Conservation (phyloP, 2,329 filamentous ascomycete species). For the Epichloe gansuensis region DNA sequence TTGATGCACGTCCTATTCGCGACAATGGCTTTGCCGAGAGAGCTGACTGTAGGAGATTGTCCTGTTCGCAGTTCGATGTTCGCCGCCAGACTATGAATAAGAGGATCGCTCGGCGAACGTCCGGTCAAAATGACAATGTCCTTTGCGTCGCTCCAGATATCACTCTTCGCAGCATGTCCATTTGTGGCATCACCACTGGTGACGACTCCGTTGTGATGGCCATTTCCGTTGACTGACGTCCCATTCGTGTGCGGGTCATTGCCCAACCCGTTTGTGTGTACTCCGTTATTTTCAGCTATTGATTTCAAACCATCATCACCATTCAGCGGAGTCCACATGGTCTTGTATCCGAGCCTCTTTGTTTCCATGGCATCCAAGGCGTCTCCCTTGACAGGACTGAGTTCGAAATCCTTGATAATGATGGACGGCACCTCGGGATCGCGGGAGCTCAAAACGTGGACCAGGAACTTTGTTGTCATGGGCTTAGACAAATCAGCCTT, state of each 20-base stretch:
- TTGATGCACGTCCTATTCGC: background rate
- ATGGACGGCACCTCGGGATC: slow-evolving; percentile 18
- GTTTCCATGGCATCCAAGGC: background rate
- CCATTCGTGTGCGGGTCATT: background rate
- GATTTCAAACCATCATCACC: background rate
- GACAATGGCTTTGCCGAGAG: slow-evolving; percentile 4
- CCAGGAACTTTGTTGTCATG: background rate
- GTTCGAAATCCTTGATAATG: slow-evolving; percentile 22
- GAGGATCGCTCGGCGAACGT: background rate
- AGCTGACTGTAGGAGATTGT: slow-evolving; percentile 10
- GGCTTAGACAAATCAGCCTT: background rate
- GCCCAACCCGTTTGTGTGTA: background rate
- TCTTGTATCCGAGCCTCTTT: background rate
- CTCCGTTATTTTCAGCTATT: background rate
- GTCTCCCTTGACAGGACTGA: slow-evolving; percentile 29
- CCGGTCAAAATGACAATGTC: background rate
- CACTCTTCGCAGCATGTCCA: background rate
- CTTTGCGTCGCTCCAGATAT: background rate
- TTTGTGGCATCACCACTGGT: background rate
- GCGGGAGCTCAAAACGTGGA: slow-evolving; percentile 12
- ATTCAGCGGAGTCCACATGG: background rate
- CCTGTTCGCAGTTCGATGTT: background rate
- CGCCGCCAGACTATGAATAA: background rate
- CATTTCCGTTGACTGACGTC: background rate
- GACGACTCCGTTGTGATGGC: background rate